These are phyloP conservation scores for Narthecium ossifragum DNA, from an alignment of 106 monocot genomes.

Conservation along the genomic window DNA sequence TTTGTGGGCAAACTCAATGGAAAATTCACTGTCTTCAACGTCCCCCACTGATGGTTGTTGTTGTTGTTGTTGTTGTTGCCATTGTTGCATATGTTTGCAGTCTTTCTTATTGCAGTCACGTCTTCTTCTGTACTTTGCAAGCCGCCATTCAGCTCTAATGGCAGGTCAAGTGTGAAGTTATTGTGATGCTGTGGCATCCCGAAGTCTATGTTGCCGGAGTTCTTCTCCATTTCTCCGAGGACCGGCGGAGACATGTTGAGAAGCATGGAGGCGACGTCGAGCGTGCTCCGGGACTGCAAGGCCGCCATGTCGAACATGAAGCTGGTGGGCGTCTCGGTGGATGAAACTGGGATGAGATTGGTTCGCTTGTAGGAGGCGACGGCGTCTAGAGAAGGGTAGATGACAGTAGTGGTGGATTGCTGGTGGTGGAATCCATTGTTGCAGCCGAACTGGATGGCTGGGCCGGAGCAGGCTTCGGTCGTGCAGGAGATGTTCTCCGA, in stretches of 20 bases:
- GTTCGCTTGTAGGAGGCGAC: constrained; percentile 12
- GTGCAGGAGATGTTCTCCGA: constrained; percentile 21
- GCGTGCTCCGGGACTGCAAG: constrained; percentile 5
- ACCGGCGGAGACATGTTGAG: constrained; percentile 27
- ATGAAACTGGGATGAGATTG: no score
- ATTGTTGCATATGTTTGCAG: neutral
- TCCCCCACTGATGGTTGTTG: constrained; percentile 38
- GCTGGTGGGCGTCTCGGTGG: constrained; percentile 18
- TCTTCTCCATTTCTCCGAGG: constrained; percentile 13
- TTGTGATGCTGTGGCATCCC: constrained; percentile 25
- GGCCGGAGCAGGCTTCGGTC: constrained; percentile 4
- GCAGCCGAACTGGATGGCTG: neutral
- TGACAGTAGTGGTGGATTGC: neutral
- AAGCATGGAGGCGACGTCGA: constrained; percentile 41
- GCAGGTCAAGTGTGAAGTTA: constrained; percentile 22
- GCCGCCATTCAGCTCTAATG: constrained; percentile 17
- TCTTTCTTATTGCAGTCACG: constrained; percentile 14
- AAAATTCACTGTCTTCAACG: constrained; percentile 16
- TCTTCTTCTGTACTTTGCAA: constrained; percentile 17
- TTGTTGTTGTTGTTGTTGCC: neutral
- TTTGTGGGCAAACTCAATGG: constrained; percentile 34
- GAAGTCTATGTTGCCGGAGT: constrained; percentile 36
- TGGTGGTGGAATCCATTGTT: neutral
- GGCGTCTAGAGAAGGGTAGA: constrained; percentile 11
- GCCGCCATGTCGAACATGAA: constrained; percentile 40